Conservation (phyloP, 2,329 filamentous ascomycete genomes). For the Chalaropsis thielavioides region DNA sequence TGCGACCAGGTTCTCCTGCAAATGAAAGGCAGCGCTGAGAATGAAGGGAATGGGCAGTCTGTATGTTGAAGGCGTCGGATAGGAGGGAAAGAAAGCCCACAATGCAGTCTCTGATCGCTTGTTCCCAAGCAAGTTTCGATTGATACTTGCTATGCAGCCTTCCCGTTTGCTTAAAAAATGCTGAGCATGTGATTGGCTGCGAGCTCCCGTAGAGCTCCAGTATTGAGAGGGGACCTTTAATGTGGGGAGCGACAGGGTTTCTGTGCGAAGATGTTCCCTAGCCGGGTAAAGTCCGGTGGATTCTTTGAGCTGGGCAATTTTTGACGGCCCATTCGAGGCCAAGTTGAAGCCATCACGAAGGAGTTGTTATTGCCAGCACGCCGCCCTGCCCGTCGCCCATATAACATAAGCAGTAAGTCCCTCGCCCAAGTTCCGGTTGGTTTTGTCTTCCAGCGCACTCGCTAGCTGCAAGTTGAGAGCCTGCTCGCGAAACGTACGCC, state of each 20-base stretch:
- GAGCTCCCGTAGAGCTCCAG: background rate
- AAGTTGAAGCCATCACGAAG: background rate
- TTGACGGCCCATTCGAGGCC: background rate
- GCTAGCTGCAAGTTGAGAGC: background rate
- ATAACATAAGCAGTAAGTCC: background rate
- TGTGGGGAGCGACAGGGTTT: background rate
- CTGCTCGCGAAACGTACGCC: background rate
- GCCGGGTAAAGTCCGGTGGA: background rate
- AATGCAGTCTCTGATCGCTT: background rate
- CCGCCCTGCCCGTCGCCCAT: background rate
- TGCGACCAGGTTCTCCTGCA: background rate
- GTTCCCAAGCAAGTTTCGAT: background rate
- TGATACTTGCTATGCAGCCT: background rate
- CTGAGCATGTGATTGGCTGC: background rate
- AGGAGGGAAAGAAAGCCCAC: background rate
- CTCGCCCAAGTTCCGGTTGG: background rate
- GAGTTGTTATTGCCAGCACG: background rate
- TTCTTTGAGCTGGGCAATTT: slow-evolving; percentile 1
- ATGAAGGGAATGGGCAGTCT: background rate
- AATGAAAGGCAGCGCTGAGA: background rate
- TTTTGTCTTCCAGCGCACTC: background rate
- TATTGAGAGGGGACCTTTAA: background rate
- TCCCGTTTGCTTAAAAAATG: background rate
- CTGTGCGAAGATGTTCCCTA: background rate
- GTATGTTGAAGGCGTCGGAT: background rate